phyloP scores from a whole-genome alignment of 2,329 filamentous ascomycete genomes.

The Penicillium sp. region DNA sequence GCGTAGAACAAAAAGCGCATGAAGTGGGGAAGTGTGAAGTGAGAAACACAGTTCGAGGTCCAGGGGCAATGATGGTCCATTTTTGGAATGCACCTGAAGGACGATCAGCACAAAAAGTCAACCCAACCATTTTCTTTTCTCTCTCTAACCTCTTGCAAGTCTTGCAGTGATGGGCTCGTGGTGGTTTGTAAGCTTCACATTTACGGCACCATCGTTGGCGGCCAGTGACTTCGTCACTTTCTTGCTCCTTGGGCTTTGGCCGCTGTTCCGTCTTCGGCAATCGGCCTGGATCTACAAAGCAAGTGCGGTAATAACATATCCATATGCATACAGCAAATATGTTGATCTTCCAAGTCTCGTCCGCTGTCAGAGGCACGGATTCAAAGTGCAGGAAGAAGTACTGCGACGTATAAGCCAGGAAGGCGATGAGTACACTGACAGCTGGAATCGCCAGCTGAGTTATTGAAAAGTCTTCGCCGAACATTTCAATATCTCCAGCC shows the following conservation, averaged over 20 bases:
- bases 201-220: conserved; percentile 61
- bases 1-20: conserved; percentile 64
- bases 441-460: conserved; percentile 54
- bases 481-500: conserved; percentile 19
- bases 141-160: conserved; percentile 57
- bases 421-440: conserved; percentile 57
- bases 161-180: conserved; percentile 66
- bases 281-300: conserved; percentile 59
- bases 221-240: conserved; percentile 21
- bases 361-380: conserved; percentile 52
- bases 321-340: conserved; percentile 56
- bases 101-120: conserved; percentile 9
- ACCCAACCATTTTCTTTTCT: not conserved
- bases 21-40: conserved; percentile 67
- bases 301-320: conserved; percentile 62
- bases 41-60: conserved; percentile 67
- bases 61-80: conserved; percentile 71
- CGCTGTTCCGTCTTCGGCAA: conserved; percentile 50
- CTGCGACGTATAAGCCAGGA: conserved; percentile 63
- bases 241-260: conserved; percentile 17
- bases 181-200: conserved; percentile 63
- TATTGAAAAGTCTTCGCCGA: conserved; percentile 29
- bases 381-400: conserved; percentile 58
- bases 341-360: conserved; percentile 59
- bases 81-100: conserved; percentile 60